Conservation (phyloP, 1,139 yeast genomes). For the Scheffersomyces insectosa region DNA sequence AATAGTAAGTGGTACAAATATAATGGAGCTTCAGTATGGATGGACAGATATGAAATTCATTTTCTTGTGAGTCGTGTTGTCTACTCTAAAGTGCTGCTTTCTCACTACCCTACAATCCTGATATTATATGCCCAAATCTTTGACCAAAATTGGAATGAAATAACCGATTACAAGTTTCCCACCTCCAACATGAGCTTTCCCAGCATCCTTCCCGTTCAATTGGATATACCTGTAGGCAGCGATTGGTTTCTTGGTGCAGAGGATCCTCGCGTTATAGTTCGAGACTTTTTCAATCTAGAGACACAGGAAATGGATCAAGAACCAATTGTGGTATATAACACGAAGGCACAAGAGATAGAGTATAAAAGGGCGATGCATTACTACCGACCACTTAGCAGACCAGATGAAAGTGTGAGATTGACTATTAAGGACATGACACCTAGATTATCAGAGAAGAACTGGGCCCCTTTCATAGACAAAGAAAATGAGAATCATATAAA, state of each 20-base stretch:
- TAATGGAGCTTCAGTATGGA: slow-evolving; percentile 19
- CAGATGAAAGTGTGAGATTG: neutral
- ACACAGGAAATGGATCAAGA: slow-evolving; percentile 11
- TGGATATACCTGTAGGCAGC: slow-evolving; percentile 8
- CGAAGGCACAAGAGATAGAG: slow-evolving; percentile 4
- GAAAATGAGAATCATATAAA: slow-evolving; percentile 7
- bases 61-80: slow-evolving; percentile 16
- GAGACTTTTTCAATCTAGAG: slow-evolving; percentile 5
- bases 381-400: slow-evolving; percentile 9
- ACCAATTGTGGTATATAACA: slow-evolving; percentile 13
- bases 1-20: slow-evolving; percentile 8
- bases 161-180: slow-evolving; percentile 7
- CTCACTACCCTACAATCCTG: slow-evolving; percentile 15
- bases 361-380: slow-evolving; percentile 14
- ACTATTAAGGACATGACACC: slow-evolving; percentile 3
- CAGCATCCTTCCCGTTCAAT: slow-evolving; percentile 7
- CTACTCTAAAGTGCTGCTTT: slow-evolving; percentile 7
- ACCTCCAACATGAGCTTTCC: slow-evolving; percentile 6
- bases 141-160: slow-evolving; percentile 16
- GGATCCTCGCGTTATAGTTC: slow-evolving; percentile 13
- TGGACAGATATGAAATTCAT: slow-evolving; percentile 16
- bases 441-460: slow-evolving; percentile 14
- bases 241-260: slow-evolving; percentile 11
- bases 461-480: slow-evolving; percentile 15
- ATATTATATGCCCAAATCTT: slow-evolving; percentile 15